Conservation (phyloP, 768 basidiomycete genomes). For the Suillus decipiens region DNA sequence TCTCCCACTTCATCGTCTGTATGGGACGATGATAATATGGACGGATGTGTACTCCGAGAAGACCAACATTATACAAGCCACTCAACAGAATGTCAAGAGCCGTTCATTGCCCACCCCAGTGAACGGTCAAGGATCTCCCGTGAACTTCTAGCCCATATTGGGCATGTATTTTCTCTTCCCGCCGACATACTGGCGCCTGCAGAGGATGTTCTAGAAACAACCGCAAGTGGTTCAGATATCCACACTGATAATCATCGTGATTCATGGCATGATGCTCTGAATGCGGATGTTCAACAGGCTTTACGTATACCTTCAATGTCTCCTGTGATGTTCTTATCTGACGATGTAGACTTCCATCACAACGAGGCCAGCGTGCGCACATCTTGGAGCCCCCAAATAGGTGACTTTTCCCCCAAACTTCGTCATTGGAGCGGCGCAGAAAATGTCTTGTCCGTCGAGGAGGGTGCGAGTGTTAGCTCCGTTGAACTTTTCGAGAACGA, state of each 20-base stretch:
- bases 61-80: not conserved
- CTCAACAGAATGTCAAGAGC: not conserved
- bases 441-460: not conserved
- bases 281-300: conserved; percentile 6
- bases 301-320: conserved; percentile 1
- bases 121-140: not conserved
- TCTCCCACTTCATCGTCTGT: not conserved
- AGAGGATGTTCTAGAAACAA: conserved; percentile 2
- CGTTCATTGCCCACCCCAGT: not conserved
- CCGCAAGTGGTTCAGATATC: not conserved
- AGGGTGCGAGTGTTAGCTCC: not conserved
- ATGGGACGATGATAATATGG: not conserved
- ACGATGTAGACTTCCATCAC: not conserved
- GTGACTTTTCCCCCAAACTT: not conserved
- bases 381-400: not conserved
- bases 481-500: not conserved
- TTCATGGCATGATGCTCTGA: conserved; percentile 2
- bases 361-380: not conserved
- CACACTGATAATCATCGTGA: not conserved
- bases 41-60: not conserved
- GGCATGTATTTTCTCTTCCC: conserved; percentile 7
- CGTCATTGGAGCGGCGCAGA: not conserved
- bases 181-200: not conserved
- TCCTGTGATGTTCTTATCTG: not conserved
- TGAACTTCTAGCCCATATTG: conserved; percentile 7